A percentile compares a stretch with the other conserved stretches of the same genome.
Conservation (phyloP, 768 basidiomycete species). For the Gloeophyllum trabeum region DNA sequence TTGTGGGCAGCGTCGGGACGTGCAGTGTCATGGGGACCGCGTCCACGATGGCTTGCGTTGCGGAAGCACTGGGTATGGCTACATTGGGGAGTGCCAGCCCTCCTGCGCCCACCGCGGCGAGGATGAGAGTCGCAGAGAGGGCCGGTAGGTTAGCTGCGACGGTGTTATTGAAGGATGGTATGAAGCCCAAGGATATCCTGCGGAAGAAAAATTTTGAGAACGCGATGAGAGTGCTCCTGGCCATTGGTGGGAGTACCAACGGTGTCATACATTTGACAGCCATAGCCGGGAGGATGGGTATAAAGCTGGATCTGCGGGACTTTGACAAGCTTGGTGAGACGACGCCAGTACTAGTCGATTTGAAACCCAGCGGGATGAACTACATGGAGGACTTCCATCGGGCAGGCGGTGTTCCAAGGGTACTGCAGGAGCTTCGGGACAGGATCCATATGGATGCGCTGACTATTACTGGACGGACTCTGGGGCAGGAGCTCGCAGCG, state of each 20-base stretch:
- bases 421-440: constrained; percentile 2
- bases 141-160: background rate
- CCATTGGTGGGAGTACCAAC: constrained; percentile 11
- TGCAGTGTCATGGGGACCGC: constrained; percentile 16
- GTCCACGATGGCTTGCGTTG: constrained; percentile 17
- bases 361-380: constrained; percentile 7
- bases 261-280: constrained; percentile 11
- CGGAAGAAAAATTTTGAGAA: constrained; percentile 9
- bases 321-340: background rate
- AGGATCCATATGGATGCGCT: constrained; percentile 8
- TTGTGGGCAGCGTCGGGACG: constrained; percentile 5
- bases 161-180: background rate
- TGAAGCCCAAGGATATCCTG: constrained; percentile 2
- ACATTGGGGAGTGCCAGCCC: constrained; percentile 14
- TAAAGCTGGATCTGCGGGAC: background rate
- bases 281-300: background rate
- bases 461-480: constrained; percentile 9
- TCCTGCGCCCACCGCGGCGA: constrained; percentile 7
- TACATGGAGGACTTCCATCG: constrained; percentile 9
- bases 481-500: constrained; percentile 7
- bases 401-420: constrained; percentile 9
- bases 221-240: constrained; percentile 10
- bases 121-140: background rate
- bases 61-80: constrained; percentile 14
- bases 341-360: constrained; percentile 9